Evolutionary conservation across 2,329 filamentous ascomycete genomes (phyloP).

Genomic region (Chalara sp.): DNA sequence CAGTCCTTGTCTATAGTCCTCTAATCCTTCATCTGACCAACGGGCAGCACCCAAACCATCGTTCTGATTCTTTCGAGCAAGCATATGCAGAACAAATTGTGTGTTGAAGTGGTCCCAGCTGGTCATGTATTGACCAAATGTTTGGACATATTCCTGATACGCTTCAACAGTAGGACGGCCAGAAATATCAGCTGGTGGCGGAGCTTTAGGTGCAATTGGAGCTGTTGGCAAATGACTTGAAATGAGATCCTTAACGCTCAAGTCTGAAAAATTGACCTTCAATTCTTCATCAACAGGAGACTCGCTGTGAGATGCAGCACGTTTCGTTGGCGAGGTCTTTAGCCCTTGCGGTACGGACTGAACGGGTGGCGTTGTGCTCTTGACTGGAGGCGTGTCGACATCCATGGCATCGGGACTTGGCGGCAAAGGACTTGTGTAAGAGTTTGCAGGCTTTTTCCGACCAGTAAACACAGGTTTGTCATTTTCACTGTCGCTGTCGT

Average conservation of each 20-base stretch:
- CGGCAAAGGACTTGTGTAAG: background rate
- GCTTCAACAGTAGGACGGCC: slow-evolving; percentile 34
- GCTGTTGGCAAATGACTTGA: slow-evolving; percentile 42
- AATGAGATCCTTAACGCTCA: slow-evolving; percentile 39
- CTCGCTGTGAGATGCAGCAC: slow-evolving; percentile 26
- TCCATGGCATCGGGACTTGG: slow-evolving; percentile 56
- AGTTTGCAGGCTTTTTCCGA: slow-evolving; percentile 19
- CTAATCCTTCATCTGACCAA: slow-evolving; percentile 40
- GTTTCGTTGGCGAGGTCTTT: slow-evolving; percentile 43
- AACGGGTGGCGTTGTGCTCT: slow-evolving; percentile 43
- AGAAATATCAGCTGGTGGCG: slow-evolving; percentile 36
- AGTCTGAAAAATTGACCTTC: slow-evolving; percentile 38
- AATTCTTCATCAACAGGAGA: slow-evolving; percentile 17
- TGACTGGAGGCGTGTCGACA: slow-evolving; percentile 46
- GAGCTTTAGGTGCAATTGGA: slow-evolving; percentile 29
- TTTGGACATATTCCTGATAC: slow-evolving; percentile 45
- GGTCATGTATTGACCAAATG: slow-evolving; percentile 47
- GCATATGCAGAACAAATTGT: slow-evolving; percentile 49
- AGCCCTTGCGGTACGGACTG: slow-evolving; percentile 3
- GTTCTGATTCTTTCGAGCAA: slow-evolving; percentile 39
- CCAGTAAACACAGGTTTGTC: slow-evolving; percentile 21
- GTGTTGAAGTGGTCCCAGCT: slow-evolving; percentile 45
- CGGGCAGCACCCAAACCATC: slow-evolving; percentile 24
- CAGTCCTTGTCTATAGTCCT: slow-evolving; percentile 52
- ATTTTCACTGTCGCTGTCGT: slow-evolving; percentile 19